phyloP scores from a whole-genome alignment of 1,284 basidiomycete species.

The Ganoderma sinense region DNA sequence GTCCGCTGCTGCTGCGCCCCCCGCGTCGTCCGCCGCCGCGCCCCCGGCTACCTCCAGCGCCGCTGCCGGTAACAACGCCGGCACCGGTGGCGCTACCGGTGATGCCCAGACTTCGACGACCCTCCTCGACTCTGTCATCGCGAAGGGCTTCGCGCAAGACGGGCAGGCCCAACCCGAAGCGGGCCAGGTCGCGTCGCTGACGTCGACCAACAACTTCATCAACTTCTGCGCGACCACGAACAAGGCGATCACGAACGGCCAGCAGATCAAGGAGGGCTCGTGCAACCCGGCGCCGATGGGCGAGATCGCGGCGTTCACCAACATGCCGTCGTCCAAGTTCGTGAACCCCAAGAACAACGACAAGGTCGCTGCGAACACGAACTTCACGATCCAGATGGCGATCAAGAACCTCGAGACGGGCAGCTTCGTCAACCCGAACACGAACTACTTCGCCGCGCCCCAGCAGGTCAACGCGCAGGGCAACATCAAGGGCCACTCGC shows the following conservation, averaged over 20 bases:
- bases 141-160: slow-evolving; percentile 35
- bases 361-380: slow-evolving; percentile 47
- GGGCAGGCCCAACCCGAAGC: slow-evolving; percentile 51
- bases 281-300: slow-evolving; percentile 49
- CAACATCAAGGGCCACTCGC: slow-evolving; percentile 60
- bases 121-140: slow-evolving; percentile 32
- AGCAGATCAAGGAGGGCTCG: slow-evolving; percentile 37
- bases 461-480: slow-evolving; percentile 62
- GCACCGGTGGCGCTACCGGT: slow-evolving; percentile 8
- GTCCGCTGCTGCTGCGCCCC: not conserved
- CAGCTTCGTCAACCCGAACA: slow-evolving; percentile 58
- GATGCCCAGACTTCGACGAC: slow-evolving; percentile 43
- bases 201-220: slow-evolving; percentile 63
- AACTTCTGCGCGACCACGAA: slow-evolving; percentile 54
- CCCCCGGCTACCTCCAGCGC: slow-evolving; percentile 1
- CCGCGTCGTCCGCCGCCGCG: not conserved
- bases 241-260: slow-evolving; percentile 36
- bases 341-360: slow-evolving; percentile 51
- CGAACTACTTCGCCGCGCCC: slow-evolving; percentile 65
- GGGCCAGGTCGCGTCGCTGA: slow-evolving; percentile 54
- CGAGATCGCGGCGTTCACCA: slow-evolving; percentile 48
- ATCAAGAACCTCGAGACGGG: slow-evolving; percentile 57
- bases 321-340: slow-evolving; percentile 62
- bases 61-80: slow-evolving; percentile 31
- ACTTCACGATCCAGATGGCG: slow-evolving; percentile 58